These are phyloP conservation scores for Periglandula ipomoeae DNA, from an alignment of 2,329 filamentous ascomycete species.

Conservation along the genomic window DNA sequence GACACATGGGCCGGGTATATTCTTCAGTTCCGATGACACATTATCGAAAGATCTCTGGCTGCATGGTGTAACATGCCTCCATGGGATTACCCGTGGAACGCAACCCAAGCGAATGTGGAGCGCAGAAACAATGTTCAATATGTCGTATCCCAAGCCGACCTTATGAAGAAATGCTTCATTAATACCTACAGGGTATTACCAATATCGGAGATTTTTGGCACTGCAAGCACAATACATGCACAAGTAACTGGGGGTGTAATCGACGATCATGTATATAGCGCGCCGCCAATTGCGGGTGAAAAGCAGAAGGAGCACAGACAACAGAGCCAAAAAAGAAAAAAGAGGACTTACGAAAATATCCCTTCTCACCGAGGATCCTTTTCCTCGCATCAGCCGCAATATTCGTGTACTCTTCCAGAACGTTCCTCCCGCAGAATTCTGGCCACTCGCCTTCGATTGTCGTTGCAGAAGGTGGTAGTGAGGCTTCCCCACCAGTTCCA, in stretches of 20 bases:
- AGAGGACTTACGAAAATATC: constrained; percentile 28
- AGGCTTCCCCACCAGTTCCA: constrained; percentile 8
- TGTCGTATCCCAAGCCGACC: too few relatives aligned
- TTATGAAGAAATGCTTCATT: too few relatives aligned
- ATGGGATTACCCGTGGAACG: neutral
- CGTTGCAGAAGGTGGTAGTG: constrained; percentile 8
- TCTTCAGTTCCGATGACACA: neutral
- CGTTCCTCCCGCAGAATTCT: constrained; percentile 18
- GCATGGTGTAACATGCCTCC: neutral
- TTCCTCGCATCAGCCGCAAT: constrained; percentile 22
- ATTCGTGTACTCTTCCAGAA: constrained; percentile 24
- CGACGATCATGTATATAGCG: neutral
- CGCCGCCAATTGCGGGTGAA: neutral
- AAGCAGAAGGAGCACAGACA: too few relatives aligned
- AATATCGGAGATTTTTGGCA: too few relatives aligned
- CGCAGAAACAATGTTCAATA: neutral
- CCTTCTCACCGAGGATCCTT: constrained; percentile 18
- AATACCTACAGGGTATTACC: too few relatives aligned
- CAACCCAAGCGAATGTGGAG: too few relatives aligned
- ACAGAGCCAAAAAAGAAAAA: neutral
- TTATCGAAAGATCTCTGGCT: neutral
- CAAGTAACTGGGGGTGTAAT: neutral
- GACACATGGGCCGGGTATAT: neutral
- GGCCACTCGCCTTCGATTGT: constrained; percentile 21
- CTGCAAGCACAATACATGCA: neutral